Evolutionary conservation across 371 early-diverging fungal genomes (phyloP), one percentile per base, ranked within the genome.

Genomic region (Mortierella sp.): DNA sequence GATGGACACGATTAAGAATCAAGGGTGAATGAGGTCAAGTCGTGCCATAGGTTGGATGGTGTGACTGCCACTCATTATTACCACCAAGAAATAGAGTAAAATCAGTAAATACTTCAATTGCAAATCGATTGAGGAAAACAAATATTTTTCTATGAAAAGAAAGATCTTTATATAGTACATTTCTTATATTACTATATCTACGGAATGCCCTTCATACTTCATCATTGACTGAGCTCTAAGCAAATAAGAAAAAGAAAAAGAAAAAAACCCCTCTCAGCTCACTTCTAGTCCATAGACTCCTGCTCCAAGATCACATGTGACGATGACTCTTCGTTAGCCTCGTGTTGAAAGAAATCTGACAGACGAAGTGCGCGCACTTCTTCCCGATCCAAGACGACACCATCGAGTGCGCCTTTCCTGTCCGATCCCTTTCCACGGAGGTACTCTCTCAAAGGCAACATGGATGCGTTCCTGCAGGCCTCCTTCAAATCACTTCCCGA

Each of bases 401-500:
- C 61, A 17, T 80, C 71, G 15, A 80, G 61, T 23, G 75, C 75
- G 0, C 81, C 81, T 64, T 75, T 74, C 31, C 51, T 75, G 40
- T 80, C 64, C 64, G 72, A 75, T 51, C 75, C 81, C 71, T 80
- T 80, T 45, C 64, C 81, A 47, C 94, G 88, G 51, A 96, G 91
- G 67, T 93, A 93, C 83, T 98, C 98, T 62, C 96, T 91, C 22
- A 99, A 89, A 2, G 99, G 98, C 73, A 93, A 87, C 97, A 98
- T 97, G 19, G 95, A 96, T 1, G 98, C 98, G 67, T 95, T 93
- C 56, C 99, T 91, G 75, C 98, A 98, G 40, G 97, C 88, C 76
- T 99, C 99, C 86, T 98, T 98, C 79, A 99, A 86, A 68, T 99
- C 99, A 72, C 95, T 94, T 51, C 96, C 88, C 26, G 98, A 97